A percentile compares a stretch with the other conserved stretches of the same genome.
These are phyloP conservation scores for Trypanosoma brucei DNA, from an alignment of 208 protist species.

Conservation along the genomic window DNA sequence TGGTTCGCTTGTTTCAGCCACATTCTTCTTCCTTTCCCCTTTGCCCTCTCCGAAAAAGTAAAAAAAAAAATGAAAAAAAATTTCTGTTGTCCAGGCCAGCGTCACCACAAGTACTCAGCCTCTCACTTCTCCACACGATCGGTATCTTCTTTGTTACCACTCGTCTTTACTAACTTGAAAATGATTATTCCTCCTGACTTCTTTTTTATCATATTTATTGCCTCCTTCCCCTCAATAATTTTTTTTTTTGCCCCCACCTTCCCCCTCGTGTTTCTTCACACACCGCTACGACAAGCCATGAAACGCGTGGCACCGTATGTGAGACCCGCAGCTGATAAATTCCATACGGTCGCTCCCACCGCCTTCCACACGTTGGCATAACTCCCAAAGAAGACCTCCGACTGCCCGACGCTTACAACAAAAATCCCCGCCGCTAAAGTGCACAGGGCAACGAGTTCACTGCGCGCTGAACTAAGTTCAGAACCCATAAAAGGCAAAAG, in stretches of 20 bases:
- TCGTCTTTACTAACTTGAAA: too few species aligned
- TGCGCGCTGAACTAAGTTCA: background rate
- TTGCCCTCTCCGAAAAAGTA: too few species aligned
- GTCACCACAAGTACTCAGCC: too few species aligned
- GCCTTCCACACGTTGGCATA: conserved; percentile 42
- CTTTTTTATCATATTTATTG: too few species aligned
- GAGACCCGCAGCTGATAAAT: conserved; percentile 30
- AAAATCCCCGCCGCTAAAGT: conserved; percentile 26
- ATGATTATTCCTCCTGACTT: too few species aligned
- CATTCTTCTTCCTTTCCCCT: too few species aligned
- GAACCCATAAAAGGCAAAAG: conserved; percentile 22
- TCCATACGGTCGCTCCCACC: conserved; percentile 28
- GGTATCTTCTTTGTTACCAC: too few species aligned
- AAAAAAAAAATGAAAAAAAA: too few species aligned
- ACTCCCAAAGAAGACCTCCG: conserved; percentile 75
- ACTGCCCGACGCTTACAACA: conserved; percentile 43
- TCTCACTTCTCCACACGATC: too few species aligned
- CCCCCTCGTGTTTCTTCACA: background rate
- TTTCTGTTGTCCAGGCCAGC: too few species aligned
- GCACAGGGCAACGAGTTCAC: conserved; percentile 8
- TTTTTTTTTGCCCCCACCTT: background rate
- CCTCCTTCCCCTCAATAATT: too few species aligned
- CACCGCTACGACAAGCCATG: conserved; percentile 21
- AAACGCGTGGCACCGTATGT: conserved; percentile 24
- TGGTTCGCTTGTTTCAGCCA: too few species aligned